phyloP scores from a whole-genome alignment of 352 stramenopile species.

The Globisporangium paroecandrum region DNA sequence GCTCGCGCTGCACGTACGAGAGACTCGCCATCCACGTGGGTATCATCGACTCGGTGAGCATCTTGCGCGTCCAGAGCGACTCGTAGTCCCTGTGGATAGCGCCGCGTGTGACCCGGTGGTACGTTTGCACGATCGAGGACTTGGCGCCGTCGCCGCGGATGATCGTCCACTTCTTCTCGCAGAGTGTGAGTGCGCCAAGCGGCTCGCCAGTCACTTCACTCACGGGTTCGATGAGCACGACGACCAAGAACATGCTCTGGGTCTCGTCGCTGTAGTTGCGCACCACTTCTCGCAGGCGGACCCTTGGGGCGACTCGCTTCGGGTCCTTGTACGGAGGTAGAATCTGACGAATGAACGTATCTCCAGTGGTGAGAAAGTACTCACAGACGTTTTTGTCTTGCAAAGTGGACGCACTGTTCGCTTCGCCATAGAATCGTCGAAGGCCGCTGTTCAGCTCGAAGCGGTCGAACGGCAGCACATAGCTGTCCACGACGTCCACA shows the following conservation, averaged over 20 bases:
- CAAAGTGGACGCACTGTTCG: neutral
- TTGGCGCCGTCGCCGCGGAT: neutral
- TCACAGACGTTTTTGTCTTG: neutral
- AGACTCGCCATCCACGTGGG: neutral
- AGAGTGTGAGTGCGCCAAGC: neutral
- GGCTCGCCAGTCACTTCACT: neutral
- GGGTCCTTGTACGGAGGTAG: neutral
- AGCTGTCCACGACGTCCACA: conserved; percentile 2
- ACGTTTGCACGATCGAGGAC: conserved; percentile 1
- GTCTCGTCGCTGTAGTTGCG: neutral
- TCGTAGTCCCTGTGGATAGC: neutral
- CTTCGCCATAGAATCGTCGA: neutral
- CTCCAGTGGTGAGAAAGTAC: neutral
- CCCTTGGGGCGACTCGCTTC: neutral
- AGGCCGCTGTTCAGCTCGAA: neutral
- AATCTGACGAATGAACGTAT: neutral
- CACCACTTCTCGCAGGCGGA: neutral
- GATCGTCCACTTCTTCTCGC: neutral
- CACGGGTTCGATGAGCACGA: conserved; percentile 2
- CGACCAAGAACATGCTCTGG: neutral
- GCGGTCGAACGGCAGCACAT: neutral
- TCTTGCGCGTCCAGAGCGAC: neutral
- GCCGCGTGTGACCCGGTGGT: neutral
- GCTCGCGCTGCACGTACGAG: neutral
- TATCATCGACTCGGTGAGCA: neutral